A percentile compares a stretch with the other conserved stretches of the same genome.
Conservation (phyloP, 495 filamentous ascomycete genomes). For the Mytilinidion resinicola region DNA sequence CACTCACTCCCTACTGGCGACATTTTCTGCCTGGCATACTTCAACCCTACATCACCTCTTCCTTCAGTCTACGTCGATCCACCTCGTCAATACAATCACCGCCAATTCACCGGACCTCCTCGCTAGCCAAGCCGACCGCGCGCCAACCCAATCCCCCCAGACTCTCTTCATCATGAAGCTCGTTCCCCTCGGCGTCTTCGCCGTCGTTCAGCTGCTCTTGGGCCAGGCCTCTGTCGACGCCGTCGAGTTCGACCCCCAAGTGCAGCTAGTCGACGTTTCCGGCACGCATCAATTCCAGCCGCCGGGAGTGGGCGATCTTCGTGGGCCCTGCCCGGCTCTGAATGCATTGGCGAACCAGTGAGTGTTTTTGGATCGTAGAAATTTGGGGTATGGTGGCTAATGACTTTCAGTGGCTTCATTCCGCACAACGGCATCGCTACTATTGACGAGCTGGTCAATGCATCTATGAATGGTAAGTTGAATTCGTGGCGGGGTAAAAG, state of each 20-base stretch:
- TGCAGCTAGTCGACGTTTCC: not conserved
- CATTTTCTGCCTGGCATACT: no score
- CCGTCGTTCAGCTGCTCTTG: not conserved
- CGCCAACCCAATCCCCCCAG: no score
- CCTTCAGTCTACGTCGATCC: no score
- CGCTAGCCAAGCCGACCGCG: no score
- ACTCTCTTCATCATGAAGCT: not conserved
- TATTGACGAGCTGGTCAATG: not conserved
- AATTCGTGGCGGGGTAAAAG: no score
- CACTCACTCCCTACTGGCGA: no score
- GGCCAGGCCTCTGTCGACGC: not conserved
- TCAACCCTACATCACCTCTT: no score
- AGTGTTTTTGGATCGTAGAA: not conserved
- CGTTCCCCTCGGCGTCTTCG: not conserved
- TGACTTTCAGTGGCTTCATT: not conserved
- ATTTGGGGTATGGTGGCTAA: not conserved
- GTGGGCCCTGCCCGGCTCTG: not conserved
- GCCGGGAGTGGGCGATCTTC: not conserved
- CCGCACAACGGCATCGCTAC: not conserved
- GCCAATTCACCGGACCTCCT: no score
- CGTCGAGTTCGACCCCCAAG: not conserved
- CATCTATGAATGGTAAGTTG: not conserved
- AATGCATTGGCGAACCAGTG: not conserved
- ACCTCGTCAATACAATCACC: no score
- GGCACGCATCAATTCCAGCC: not conserved